Evolutionary conservation across 2,329 filamentous ascomycete species (phyloP), one percentile per base, ranked within the genome.

Genomic region (Chrysosporium keratinophilum): DNA sequence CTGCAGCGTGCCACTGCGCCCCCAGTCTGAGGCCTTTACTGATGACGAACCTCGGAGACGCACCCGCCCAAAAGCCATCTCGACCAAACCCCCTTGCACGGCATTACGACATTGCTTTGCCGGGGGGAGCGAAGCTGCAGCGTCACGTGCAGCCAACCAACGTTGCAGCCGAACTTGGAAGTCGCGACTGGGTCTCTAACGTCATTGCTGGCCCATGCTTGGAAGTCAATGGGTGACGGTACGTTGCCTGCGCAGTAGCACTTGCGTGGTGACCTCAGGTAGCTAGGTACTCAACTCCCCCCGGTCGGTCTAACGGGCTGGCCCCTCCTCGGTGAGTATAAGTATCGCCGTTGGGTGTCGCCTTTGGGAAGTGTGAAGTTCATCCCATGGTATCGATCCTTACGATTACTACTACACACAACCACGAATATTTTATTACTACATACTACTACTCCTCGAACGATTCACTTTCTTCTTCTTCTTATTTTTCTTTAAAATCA

Each of bases 101-200:
- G 31, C 44, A 37, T 47, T 37, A 35, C 44, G 44, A 35, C 44
- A 47, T 47, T 3, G 2, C 3, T 10, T 9, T 6, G 31, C 9
- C 7, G 12, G 42, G 10, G 10, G 15, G 7, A 3, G 41, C n/a
- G 28, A n/a, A 14, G 33, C n/a, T 3, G 15, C 31, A 23, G 9
- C 12, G n/a, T 52, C 50, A 52, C 50, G 50, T 52, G 50, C 42
- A 37, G 50, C 41, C 42, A 37, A 44, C 50, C 50, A 52, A 37
- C 42, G 48, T 42, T 35, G 39, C 23, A 34, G 28, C 10, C 40
- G 31, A 40, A 45, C 37, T 52, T 52, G 50, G 50, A 52, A 46
- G 41, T 45, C 50, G 14, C 28, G 50, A 19, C n/a, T n/a, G 19
- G 49, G 40, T 48, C 45, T 42, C 51, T 49, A 49, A 54, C 51